Percentiles rank a stretch among this genome's conserved stretches.
These are phyloP conservation scores for Xylaria palmicola DNA, from an alignment of 495 filamentous ascomycete genomes.

Conservation along the genomic window DNA sequence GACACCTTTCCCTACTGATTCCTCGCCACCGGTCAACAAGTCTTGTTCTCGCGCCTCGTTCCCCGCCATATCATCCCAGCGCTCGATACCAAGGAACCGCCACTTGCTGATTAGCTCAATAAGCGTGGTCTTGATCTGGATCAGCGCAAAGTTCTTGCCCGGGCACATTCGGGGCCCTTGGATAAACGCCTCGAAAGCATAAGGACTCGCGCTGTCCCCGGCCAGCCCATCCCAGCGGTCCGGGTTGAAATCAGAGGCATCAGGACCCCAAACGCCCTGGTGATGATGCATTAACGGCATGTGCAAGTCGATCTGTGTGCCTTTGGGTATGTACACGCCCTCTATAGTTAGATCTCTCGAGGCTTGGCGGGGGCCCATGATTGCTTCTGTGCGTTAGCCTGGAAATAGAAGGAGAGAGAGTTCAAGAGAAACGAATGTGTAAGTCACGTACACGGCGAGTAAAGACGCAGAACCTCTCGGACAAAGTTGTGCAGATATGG, in stretches of 20 bases:
- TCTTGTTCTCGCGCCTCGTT: background rate
- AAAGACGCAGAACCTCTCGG: slow-evolving; percentile 40
- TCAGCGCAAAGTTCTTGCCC: slow-evolving; percentile 26
- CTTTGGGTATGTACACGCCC: slow-evolving; percentile 29
- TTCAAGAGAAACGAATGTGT: background rate
- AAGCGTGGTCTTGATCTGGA: slow-evolving; percentile 28
- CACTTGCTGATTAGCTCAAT: slow-evolving; percentile 28
- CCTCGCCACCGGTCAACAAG: slow-evolving; percentile 19
- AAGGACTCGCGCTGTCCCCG: slow-evolving; percentile 18
- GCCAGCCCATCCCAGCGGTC: slow-evolving; percentile 33
- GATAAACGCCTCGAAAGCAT: slow-evolving; percentile 31
- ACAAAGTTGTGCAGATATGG: slow-evolving; percentile 41
- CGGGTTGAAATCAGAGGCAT: slow-evolving; percentile 31
- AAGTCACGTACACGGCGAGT: slow-evolving; percentile 29
- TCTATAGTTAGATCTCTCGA: slow-evolving; percentile 26
- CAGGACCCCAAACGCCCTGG: slow-evolving; percentile 33
- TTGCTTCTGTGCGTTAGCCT: slow-evolving; percentile 14
- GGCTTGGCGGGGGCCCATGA: slow-evolving; percentile 27
- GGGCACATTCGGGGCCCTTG: slow-evolving; percentile 33
- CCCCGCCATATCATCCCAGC: background rate
- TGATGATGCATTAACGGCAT: slow-evolving; percentile 29
- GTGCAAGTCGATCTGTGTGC: slow-evolving; percentile 30
- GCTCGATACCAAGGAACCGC: slow-evolving; percentile 22
- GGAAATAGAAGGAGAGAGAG: background rate
- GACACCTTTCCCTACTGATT: slow-evolving; percentile 16